These are phyloP conservation scores for Colletotrichum sp. DNA, from an alignment of 2,329 filamentous ascomycete genomes.

Conservation along the genomic window DNA sequence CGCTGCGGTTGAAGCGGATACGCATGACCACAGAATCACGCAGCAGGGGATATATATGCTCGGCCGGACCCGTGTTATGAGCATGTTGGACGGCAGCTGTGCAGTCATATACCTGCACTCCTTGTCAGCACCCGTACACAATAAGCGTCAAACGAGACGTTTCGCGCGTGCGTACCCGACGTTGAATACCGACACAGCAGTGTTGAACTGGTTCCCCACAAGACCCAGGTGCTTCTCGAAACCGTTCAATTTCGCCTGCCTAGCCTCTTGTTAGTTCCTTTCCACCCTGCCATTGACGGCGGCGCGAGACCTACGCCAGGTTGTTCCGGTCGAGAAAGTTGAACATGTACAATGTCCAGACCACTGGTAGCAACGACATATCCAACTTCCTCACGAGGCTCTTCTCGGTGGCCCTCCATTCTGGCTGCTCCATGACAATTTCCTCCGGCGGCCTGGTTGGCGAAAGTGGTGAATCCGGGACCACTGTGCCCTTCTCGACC, in stretches of 20 bases:
- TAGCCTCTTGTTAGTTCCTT: not conserved
- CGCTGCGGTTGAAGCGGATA: conserved; percentile 18
- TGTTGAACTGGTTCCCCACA: conserved; percentile 17
- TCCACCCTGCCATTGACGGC: too few relatives aligned
- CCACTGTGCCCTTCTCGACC: not conserved
- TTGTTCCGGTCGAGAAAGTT: conserved; percentile 21
- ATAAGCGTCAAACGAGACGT: not conserved
- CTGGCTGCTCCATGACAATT: not conserved
- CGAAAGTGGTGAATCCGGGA: not conserved
- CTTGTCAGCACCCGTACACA: not conserved
- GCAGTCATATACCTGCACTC: conserved; percentile 20
- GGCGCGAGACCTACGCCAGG: conserved; percentile 16
- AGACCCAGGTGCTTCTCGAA: conserved; percentile 18
- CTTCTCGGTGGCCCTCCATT: conserved; percentile 10
- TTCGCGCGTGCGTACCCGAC: not conserved
- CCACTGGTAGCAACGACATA: conserved; percentile 25
- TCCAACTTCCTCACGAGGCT: conserved; percentile 27
- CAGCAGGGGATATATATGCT: conserved; percentile 26
- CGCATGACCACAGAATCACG: conserved; percentile 20
- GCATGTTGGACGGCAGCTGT: conserved; percentile 28
- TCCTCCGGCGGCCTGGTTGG: not conserved
- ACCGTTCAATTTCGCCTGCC: conserved; percentile 10
- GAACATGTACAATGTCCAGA: conserved; percentile 21
- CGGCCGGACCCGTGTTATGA: conserved; percentile 23
- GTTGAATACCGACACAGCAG: conserved; percentile 14